Evolutionary conservation across 352 stramenopile species (phyloP).

Genomic region (Peronospora tabacina): DNA sequence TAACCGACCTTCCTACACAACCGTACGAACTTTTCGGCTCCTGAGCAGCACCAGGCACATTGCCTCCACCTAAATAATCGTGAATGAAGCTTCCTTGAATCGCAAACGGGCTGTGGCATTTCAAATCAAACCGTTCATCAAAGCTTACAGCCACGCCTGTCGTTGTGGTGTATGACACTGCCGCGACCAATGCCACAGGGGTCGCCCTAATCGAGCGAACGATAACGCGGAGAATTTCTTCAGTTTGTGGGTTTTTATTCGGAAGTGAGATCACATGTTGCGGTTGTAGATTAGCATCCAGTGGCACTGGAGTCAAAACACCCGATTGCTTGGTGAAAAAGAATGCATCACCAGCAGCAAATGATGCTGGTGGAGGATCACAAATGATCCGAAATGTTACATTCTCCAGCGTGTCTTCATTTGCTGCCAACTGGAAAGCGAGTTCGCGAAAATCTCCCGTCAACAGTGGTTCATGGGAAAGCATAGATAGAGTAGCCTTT

Average conservation of each 20-base stretch:
- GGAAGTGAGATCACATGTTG: conserved; percentile 35
- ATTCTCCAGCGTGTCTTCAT: conserved; percentile 62
- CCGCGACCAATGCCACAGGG: conserved; percentile 35
- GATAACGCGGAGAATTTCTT: conserved; percentile 45
- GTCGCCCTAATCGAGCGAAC: conserved; percentile 45
- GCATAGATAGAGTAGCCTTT: conserved; percentile 47
- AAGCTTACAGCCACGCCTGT: conserved; percentile 52
- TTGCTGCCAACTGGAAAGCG: conserved; percentile 46
- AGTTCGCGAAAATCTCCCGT: conserved; percentile 61
- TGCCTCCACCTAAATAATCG: conserved; percentile 50
- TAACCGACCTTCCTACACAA: conserved; percentile 59
- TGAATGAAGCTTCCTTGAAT: conserved; percentile 51
- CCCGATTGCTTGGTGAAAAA: conserved; percentile 47
- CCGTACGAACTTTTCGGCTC: conserved; percentile 42
- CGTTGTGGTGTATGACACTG: conserved; percentile 62
- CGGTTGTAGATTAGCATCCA: conserved; percentile 47
- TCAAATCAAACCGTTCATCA: conserved; percentile 57
- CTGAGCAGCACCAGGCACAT: conserved; percentile 18
- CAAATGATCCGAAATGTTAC: conserved; percentile 45
- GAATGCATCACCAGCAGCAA: conserved; percentile 36
- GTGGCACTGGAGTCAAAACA: conserved; percentile 33
- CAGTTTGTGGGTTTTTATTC: conserved; percentile 34
- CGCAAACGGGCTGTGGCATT: conserved; percentile 53
- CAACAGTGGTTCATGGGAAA: conserved; percentile 50
- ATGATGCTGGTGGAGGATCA: conserved; percentile 44